A percentile compares a stretch with the other conserved stretches of the same genome.
phyloP scores from a whole-genome alignment of 768 basidiomycete genomes.

The Amanita muscaria region DNA sequence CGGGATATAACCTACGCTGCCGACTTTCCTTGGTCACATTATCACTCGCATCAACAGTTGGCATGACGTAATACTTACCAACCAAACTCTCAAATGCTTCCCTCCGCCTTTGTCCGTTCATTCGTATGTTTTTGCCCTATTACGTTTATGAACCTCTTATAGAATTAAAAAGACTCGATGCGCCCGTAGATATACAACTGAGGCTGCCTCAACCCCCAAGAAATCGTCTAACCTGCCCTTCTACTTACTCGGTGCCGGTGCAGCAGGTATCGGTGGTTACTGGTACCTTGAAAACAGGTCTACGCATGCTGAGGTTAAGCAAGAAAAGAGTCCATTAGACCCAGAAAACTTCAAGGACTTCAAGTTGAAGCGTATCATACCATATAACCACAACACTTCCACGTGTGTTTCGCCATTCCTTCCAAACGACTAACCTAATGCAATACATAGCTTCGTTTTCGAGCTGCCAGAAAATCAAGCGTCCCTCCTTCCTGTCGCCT shows the following conservation, averaged over 20 bases:
- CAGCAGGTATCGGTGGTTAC: conserved; percentile 34
- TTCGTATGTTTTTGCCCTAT: conserved; percentile 23
- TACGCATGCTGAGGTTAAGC: conserved; percentile 23
- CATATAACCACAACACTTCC: conserved; percentile 93
- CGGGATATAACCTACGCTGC: not conserved
- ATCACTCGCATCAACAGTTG: too few species aligned
- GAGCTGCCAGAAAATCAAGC: conserved; percentile 72
- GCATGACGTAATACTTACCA: conserved; percentile 2
- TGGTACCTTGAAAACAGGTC: conserved; percentile 38
- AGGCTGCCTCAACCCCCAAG: conserved; percentile 32
- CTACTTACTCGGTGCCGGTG: conserved; percentile 40
- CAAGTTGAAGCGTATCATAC: conserved; percentile 69
- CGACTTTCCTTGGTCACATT: not conserved
- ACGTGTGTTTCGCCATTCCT: conserved; percentile 33
- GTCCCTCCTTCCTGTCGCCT: conserved; percentile 71
- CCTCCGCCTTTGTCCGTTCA: conserved; percentile 32
- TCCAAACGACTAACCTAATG: not conserved
- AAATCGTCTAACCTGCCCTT: conserved; percentile 41
- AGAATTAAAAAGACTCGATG: not conserved
- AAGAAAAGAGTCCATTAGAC: conserved; percentile 64
- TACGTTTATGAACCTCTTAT: not conserved
- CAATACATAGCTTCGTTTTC: conserved; percentile 55
- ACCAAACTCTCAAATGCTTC: not conserved
- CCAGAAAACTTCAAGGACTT: conserved; percentile 72
- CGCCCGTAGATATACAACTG: conserved; percentile 26